Conservation (phyloP, 768 basidiomycete genomes). For the Pisolithus orientalis region DNA sequence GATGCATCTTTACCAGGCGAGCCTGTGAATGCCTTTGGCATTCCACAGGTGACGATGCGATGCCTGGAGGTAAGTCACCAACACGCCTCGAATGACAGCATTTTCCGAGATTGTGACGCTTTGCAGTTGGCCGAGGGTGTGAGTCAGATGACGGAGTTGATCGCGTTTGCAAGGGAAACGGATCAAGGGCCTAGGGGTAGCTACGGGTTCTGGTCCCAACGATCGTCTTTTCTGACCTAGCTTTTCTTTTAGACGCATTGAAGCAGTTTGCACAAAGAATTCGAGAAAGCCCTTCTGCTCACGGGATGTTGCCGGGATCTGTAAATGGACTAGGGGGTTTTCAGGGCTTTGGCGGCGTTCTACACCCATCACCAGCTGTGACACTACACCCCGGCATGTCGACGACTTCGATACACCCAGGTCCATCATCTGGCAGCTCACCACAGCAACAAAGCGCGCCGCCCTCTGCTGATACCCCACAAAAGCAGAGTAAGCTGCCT, state of each 20-base stretch:
- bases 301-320: constrained; percentile 10
- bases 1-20: constrained; percentile 67
- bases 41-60: constrained; percentile 85
- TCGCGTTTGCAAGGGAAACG: constrained; percentile 51
- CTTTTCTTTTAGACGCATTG: constrained; percentile 36
- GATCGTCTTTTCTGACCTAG: constrained; percentile 15
- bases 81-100: neutral
- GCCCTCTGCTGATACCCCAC: constrained; percentile 47
- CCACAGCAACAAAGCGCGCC: constrained; percentile 43
- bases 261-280: constrained; percentile 33
- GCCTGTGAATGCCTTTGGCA: constrained; percentile 83
- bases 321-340: constrained; percentile 16
- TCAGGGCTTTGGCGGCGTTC: constrained; percentile 16
- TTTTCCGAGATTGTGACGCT: constrained; percentile 3
- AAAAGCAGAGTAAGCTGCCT: constrained; percentile 57
- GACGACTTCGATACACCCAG: constrained; percentile 41
- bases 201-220: constrained; percentile 26
- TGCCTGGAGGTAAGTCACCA: constrained; percentile 62
- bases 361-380: constrained; percentile 22
- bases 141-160: constrained; percentile 72
- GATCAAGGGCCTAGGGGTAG: constrained; percentile 61
- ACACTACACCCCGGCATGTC: constrained; percentile 43
- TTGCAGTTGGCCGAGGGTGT: constrained; percentile 75
- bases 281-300: constrained; percentile 19
- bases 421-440: constrained; percentile 34